phyloP scores from a whole-genome alignment of 129 eudicot species.

The Centrapalus pauciflorus region DNA sequence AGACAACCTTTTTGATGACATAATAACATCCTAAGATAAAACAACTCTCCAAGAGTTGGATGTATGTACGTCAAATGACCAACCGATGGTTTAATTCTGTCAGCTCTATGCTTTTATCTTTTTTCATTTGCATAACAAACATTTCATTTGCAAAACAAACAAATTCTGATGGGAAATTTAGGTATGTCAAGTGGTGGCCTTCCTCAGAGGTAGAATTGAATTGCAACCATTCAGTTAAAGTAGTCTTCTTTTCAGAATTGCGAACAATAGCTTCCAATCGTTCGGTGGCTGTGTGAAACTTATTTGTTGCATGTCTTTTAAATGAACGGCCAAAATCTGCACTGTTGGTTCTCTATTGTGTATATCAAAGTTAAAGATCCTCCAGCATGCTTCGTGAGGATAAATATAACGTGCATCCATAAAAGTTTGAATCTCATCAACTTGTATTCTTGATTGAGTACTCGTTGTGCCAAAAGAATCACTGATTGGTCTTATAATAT shows the following conservation, averaged over 20 bases:
- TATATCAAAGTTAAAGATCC: too few relatives aligned
- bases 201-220: background rate
- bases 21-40: background rate
- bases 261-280: background rate
- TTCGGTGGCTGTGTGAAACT: background rate
- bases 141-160: too few relatives aligned
- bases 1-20: background rate
- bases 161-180: background rate
- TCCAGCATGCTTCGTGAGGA: background rate
- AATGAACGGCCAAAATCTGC: background rate
- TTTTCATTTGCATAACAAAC: background rate
- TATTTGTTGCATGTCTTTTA: background rate
- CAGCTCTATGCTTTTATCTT: background rate
- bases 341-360: background rate
- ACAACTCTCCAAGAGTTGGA: background rate
- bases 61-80: background rate
- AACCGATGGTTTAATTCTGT: background rate
- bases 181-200: too few relatives aligned
- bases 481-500: too few relatives aligned
- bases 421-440: background rate
- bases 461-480: background rate
- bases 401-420: too few relatives aligned
- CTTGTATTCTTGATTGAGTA: background rate
- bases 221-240: background rate
- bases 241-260: background rate